Conservation (phyloP, 306 rosid species). For the Citrullus amarus region DNA sequence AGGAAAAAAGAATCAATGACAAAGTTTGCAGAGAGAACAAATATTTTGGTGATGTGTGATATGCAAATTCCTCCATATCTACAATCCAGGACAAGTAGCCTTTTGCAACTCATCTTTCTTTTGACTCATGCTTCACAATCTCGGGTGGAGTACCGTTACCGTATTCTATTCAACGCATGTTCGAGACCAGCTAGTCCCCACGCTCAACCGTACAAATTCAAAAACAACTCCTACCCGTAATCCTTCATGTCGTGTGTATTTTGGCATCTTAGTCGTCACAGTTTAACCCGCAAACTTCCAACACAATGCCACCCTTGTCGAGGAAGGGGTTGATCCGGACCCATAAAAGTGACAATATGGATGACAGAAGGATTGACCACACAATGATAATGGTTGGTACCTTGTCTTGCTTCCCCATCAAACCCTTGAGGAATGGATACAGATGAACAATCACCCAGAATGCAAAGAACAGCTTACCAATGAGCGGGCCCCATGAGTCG, state of each 20-base stretch:
- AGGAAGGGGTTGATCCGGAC: constrained; percentile 83
- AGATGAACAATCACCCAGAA: constrained; percentile 92
- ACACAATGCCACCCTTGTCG: constrained; percentile 39
- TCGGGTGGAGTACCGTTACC: neutral
- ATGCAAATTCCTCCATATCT: neutral
- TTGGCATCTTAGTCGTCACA: constrained; percentile 34
- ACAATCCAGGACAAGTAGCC: constrained; percentile 10
- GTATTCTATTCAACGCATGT: neutral
- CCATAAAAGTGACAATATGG: constrained; percentile 72
- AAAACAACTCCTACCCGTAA: constrained; percentile 15
- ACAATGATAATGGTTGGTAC: constrained; percentile 80
- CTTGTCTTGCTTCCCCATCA: constrained; percentile 75
- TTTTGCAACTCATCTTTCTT: constrained; percentile 7
- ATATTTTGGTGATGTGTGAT: constrained; percentile 8
- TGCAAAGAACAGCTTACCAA: constrained; percentile 72
- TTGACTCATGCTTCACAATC: neutral
- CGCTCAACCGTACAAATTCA: neutral
- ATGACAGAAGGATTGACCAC: constrained; percentile 79
- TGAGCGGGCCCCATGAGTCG: constrained; percentile 88
- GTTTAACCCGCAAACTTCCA: constrained; percentile 78
- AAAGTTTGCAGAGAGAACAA: constrained; percentile 7
- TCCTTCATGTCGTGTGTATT: neutral
- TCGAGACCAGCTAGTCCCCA: neutral
- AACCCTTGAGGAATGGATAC: constrained; percentile 90
- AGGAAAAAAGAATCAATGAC: constrained; percentile 7